phyloP scores from a whole-genome alignment of 345 rosid species.

The Citrus maxima region DNA sequence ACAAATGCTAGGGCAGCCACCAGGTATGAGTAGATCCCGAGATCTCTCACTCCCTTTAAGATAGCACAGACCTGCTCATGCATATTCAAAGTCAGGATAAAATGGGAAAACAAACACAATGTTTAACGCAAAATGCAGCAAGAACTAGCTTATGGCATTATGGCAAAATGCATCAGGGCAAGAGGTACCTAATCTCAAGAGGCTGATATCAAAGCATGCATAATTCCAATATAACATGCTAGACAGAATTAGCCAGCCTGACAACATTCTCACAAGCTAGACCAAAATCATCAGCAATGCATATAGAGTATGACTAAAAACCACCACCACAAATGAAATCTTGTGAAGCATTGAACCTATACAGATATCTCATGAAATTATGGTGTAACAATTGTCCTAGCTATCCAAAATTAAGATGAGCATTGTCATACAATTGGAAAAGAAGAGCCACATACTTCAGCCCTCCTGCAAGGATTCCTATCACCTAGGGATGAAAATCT shows the following conservation, averaged over 20 bases:
- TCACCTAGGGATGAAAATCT: background rate
- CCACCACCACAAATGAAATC: background rate
- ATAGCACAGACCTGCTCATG: conserved; percentile 62
- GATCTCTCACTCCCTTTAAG: conserved; percentile 52
- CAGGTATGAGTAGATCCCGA: conserved; percentile 56
- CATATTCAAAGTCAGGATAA: background rate
- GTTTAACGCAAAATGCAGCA: background rate
- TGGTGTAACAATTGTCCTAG: background rate
- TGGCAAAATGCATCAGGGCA: background rate
- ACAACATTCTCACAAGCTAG: background rate
- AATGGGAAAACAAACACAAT: background rate
- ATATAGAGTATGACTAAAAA: background rate
- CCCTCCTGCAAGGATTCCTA: background rate
- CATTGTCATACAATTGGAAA: background rate
- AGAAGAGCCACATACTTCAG: background rate
- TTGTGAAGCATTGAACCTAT: background rate
- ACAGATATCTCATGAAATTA: background rate
- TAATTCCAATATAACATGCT: background rate
- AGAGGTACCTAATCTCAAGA: background rate
- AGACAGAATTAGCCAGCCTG: background rate
- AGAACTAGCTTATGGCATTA: background rate
- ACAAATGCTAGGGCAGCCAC: conserved; percentile 66
- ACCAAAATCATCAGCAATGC: background rate
- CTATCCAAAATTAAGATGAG: background rate
- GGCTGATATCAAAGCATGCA: background rate